A percentile compares a stretch with the other conserved stretches of the same genome.
Evolutionary conservation across 768 basidiomycete genomes (phyloP).

Genomic region (Hypsizygus marmoreus): DNA sequence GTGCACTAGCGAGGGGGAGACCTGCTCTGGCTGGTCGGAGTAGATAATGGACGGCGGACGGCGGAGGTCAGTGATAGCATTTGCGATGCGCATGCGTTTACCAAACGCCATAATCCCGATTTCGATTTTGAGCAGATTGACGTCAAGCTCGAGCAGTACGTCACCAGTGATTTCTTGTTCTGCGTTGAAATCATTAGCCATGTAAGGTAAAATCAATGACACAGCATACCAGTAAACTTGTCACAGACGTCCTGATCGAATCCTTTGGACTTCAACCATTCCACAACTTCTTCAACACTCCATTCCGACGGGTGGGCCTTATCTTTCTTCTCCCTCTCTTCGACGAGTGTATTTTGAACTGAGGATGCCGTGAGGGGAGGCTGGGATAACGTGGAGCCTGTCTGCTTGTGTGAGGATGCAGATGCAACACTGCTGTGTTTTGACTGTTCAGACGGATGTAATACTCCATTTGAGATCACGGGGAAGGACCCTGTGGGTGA

Average conservation of each 20-base stretch:
- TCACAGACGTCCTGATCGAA: slow-evolving; percentile 83
- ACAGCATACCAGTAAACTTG: slow-evolving; percentile 80
- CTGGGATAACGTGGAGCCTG: slow-evolving; percentile 9
- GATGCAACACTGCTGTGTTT: slow-evolving; percentile 44
- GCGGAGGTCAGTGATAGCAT: slow-evolving; percentile 87
- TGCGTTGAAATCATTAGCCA: slow-evolving; percentile 27
- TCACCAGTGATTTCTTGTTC: slow-evolving; percentile 99
- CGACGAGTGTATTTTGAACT: slow-evolving; percentile 18
- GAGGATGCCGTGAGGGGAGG: slow-evolving; percentile 18
- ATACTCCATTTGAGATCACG: slow-evolving; percentile 14
- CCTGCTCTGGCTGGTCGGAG: slow-evolving; percentile 43
- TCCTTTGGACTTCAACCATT: slow-evolving; percentile 83
- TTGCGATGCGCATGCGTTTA: slow-evolving; percentile 90
- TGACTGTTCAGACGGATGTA: slow-evolving; percentile 27
- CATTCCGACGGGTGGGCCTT: slow-evolving; percentile 67
- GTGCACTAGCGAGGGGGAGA: slow-evolving; percentile 32
- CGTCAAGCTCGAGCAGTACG: slow-evolving; percentile 91
- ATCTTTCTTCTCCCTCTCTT: slow-evolving; percentile 30
- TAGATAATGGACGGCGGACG: slow-evolving; percentile 67
- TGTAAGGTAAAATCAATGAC: background rate
- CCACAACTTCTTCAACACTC: slow-evolving; percentile 85
- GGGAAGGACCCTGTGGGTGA: slow-evolving; percentile 20
- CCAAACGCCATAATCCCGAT: slow-evolving; percentile 94
- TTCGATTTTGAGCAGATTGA: slow-evolving; percentile 87
- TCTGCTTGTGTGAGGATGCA: slow-evolving; percentile 8